Evolutionary conservation across 208 protist species (phyloP), one percentile per base, ranked within the genome.

Genomic region (Wallacemonas sp.): DNA sequence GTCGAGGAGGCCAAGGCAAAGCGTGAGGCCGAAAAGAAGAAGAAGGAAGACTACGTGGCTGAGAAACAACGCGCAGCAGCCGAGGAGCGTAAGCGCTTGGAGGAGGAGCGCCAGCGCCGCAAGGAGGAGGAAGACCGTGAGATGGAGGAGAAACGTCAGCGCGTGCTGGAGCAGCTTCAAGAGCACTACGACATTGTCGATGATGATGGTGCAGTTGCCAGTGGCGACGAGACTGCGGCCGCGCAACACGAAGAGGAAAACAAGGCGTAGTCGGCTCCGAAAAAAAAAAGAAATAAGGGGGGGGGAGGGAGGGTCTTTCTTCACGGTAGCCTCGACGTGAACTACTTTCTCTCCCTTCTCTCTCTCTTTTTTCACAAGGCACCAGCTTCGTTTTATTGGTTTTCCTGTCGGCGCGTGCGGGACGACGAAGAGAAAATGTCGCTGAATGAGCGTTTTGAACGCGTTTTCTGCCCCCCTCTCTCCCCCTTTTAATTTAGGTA

Each of bases 181-280:
- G 72, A 81, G 69, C 78, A 87, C 61, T 82, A 86, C 69, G 69
- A 79, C 61, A 78, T 82, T 23, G 80, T 86, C 1, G 69, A 86
- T 34, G 69, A 83, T 24, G 72, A 65, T n/a, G 72, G 74, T 23
- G 80, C 44, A 34, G 56, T 44, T 9, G 19, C 0, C 24, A 32
- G 47, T 55, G 47, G 44, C 3, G 30, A 57, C 43, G 9, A 57
- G 4, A 2, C 26, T 4, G 33, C 12, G 2, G 26, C 30, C 9
- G n/a, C n/a, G n/a, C n/a, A n/a, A n/a, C 16, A 61, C 29, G 55
- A 36, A n/a, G 26, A 36, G 19, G 55, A 36, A 2, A 8, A 9
- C 29, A 39, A 61, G 64, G 44, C 47, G 47, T 55, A 55, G 19
- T 38, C 12, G 34, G 4, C 34, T 38, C 34, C 12, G 8, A 16